Conservation (phyloP, 345 rosid species). For the Cochlearia excelsa region DNA sequence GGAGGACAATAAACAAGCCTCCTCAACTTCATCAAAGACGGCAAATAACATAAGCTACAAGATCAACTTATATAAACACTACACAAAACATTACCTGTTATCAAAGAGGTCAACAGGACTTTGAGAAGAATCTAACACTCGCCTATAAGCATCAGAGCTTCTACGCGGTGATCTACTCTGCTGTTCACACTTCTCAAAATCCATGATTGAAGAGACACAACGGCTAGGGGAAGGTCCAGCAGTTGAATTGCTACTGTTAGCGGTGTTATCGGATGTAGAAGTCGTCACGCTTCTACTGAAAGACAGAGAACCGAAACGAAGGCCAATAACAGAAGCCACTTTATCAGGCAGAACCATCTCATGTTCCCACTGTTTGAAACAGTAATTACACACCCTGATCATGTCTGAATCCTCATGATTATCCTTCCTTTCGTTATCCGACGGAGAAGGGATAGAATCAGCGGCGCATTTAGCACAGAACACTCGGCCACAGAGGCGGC, state of each 20-base stretch:
- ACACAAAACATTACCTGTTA: constrained; percentile 47
- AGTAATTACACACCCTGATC: constrained; percentile 84
- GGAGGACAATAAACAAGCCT: background rate
- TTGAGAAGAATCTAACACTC: constrained; percentile 42
- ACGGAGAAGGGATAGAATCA: constrained; percentile 63
- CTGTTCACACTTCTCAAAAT: constrained; percentile 40
- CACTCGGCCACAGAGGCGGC: constrained; percentile 87
- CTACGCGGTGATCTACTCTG: constrained; percentile 41
- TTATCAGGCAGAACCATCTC: constrained; percentile 50
- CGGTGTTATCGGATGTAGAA: constrained; percentile 62
- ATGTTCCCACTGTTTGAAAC: constrained; percentile 79
- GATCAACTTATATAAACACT: too few relatives aligned
- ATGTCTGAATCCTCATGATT: constrained; percentile 61
- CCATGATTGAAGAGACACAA: constrained; percentile 46
- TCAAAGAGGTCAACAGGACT: constrained; percentile 52
- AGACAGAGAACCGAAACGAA: constrained; percentile 64
- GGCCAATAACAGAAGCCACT: constrained; percentile 46
- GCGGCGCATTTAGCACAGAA: constrained; percentile 88
- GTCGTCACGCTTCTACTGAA: constrained; percentile 72
- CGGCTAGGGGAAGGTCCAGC: constrained; percentile 45
- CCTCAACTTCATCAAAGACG: background rate
- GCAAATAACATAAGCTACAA: too few relatives aligned
- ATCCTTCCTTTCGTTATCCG: constrained; percentile 51
- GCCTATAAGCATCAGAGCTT: constrained; percentile 37
- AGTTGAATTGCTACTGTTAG: constrained; percentile 62